Conservation (phyloP, 2,329 filamentous ascomycete species). For the Didymella arachidicola region DNA sequence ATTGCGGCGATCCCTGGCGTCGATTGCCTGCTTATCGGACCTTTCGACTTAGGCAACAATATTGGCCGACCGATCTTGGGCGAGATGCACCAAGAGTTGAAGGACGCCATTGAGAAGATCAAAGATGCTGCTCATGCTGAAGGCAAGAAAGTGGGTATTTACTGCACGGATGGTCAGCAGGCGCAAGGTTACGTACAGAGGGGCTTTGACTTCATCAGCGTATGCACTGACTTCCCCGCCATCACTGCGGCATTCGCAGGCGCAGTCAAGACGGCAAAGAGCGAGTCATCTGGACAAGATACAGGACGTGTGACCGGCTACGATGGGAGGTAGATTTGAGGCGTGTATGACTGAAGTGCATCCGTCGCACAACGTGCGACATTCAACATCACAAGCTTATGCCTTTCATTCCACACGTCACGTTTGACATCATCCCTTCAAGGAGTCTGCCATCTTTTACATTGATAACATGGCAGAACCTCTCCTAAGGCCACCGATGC, state of each 20-base stretch:
- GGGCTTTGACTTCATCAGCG: slow-evolving; percentile 63
- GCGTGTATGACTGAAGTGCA: slow-evolving; percentile 1
- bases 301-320: slow-evolving; percentile 30
- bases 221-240: slow-evolving; percentile 56
- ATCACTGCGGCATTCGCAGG: slow-evolving; percentile 53
- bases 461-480: not conserved
- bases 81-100: slow-evolving; percentile 60
- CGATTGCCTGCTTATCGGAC: slow-evolving; percentile 63
- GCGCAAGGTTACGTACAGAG: slow-evolving; percentile 60
- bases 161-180: slow-evolving; percentile 61
- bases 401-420: slow-evolving; percentile 12
- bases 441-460: not conserved
- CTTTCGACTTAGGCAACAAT: slow-evolving; percentile 65
- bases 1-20: slow-evolving; percentile 63
- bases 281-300: slow-evolving; percentile 22
- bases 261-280: slow-evolving; percentile 46
- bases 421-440: slow-evolving; percentile 10
- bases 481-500: not conserved
- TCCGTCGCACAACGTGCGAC: slow-evolving; percentile 12
- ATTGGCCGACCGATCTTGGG: slow-evolving; percentile 62
- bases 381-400: slow-evolving; percentile 7
- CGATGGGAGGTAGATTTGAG: slow-evolving; percentile 25
- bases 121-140: slow-evolving; percentile 60
- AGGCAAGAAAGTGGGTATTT: slow-evolving; percentile 64
- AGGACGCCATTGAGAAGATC: slow-evolving; percentile 60